A percentile compares a stretch with the other conserved stretches of the same genome.
phyloP scores from a whole-genome alignment of 345 rosid species.

The Eucalyptus regnans region DNA sequence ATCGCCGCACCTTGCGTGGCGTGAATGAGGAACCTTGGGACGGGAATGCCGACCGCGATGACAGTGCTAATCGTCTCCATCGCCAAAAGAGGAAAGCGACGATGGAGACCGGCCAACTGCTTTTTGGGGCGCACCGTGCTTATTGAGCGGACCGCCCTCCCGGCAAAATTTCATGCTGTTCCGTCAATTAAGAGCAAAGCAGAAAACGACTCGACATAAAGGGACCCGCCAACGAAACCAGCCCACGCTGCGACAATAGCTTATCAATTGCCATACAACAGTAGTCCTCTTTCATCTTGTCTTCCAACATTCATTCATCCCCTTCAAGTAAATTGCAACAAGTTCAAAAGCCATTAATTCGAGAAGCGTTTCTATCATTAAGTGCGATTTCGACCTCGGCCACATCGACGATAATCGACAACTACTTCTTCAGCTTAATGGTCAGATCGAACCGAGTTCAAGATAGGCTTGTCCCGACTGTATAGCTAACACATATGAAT shows the following conservation, averaged over 20 bases:
- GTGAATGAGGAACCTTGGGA: background rate
- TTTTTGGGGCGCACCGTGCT: too few species aligned
- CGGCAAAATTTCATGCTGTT: background rate
- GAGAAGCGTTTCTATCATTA: background rate
- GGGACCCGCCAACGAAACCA: background rate
- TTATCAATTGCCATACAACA: background rate
- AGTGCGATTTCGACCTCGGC: background rate
- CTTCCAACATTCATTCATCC: background rate
- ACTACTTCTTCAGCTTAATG: background rate
- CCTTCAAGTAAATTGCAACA: background rate
- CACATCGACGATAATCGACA: background rate
- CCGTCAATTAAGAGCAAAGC: background rate
- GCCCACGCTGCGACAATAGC: background rate
- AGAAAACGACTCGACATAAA: background rate
- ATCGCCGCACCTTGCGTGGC: background rate
- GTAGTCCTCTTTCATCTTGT: background rate
- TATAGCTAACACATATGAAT: background rate
- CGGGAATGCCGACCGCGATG: background rate
- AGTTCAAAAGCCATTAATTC: background rate
- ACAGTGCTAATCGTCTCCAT: background rate
- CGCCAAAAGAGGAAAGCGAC: background rate
- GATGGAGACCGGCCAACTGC: background rate
- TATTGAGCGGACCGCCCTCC: background rate
- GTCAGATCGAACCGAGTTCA: background rate
- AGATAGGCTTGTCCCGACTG: background rate